Conservation (phyloP, 345 rosid genomes). For the Citrus glauca region DNA sequence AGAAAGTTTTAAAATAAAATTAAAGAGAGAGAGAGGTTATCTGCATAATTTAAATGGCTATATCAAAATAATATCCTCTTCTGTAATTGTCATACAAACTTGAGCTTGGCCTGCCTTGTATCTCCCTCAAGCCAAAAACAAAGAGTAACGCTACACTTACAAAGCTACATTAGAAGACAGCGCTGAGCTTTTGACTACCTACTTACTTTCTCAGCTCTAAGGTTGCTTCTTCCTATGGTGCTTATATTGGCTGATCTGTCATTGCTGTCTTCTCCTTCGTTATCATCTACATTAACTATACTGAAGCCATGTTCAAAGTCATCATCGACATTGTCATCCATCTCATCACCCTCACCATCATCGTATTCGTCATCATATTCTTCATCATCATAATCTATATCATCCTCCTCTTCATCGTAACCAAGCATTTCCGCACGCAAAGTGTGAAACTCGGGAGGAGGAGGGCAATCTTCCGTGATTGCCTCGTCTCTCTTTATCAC, state of each 20-base stretch:
- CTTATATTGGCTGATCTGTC: slow-evolving; percentile 5
- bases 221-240: slow-evolving; percentile 13
- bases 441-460: slow-evolving; percentile 81
- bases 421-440: slow-evolving; percentile 43
- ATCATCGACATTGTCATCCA: slow-evolving; percentile 25
- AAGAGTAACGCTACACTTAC: background rate
- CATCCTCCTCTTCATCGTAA: slow-evolving; percentile 49
- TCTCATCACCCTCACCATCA: slow-evolving; percentile 26
- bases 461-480: slow-evolving; percentile 68
- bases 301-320: slow-evolving; percentile 13
- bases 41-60: background rate
- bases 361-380: slow-evolving; percentile 36
- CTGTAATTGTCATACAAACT: background rate
- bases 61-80: background rate
- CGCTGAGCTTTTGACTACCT: slow-evolving; percentile 5
- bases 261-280: slow-evolving; percentile 16
- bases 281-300: slow-evolving; percentile 18
- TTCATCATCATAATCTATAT: slow-evolving; percentile 25
- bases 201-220: slow-evolving; percentile 14
- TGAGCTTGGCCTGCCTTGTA: background rate
- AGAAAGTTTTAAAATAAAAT: background rate
- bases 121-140: background rate
- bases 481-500: slow-evolving; percentile 83
- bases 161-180: no score
- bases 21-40: background rate